Evolutionary conservation across 371 early-diverging fungal species (phyloP), one percentile per base, ranked within the genome.

Genomic region (Rhizopus microsporus): DNA sequence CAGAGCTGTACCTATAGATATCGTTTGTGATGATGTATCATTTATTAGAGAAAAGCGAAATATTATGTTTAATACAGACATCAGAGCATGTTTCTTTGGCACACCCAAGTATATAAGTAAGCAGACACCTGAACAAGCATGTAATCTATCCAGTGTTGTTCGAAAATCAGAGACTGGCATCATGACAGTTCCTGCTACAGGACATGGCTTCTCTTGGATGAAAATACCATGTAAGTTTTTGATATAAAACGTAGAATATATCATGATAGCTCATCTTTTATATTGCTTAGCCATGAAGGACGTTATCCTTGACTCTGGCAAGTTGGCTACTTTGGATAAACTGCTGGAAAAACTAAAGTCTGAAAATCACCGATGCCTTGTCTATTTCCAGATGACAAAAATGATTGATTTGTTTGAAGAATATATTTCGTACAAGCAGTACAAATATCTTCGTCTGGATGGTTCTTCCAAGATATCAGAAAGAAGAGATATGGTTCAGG

Each of bases 301-400:
- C 54, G 81, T 99, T 39, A 90, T 99, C 38, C 70, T 85, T 56
- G 94, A 95, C 59, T 95, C 97, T 51, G 99, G 99, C 49, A 99
- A 99, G 76, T 75, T 99, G 69, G 79, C 86, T 4, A 83, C 86
- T 3, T 71, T 99, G 49, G 97, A 99, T 69, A 84, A 82, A 56
- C 65, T 99, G 54, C 74, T 99, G 35, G 83, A 87, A 29, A 83
- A 89, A 62, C 87, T 99, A 31, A 93, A 95, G 76, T 74, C 84
- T 5, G 93, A 94, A 56, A 95, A 93, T 0, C 99, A 99, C 69
- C 88, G 97, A 52, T 94, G 97, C 4, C 72, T 99, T 62, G 83
- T 99, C 33, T 96, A 97, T 66, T 99, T 98, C 87, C 99, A 99
- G 72, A 99, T 99, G 99, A 98, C 99, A 7, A 82, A 83, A 67